Evolutionary conservation across 768 basidiomycete genomes (phyloP), one percentile per base, ranked within the genome.

Genomic region (Fibroporia radiculosa): DNA sequence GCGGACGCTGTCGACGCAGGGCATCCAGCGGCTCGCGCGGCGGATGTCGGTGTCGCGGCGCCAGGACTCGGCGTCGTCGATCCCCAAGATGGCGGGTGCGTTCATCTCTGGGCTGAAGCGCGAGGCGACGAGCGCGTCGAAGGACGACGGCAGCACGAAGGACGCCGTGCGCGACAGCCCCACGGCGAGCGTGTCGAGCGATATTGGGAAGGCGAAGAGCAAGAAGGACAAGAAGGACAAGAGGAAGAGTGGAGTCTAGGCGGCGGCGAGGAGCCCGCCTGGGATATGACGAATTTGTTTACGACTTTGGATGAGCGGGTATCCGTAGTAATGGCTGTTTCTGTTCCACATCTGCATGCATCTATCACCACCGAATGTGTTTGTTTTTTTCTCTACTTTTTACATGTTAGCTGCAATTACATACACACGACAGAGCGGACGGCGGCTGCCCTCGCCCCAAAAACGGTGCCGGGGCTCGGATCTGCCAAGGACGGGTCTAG

Each of bases 21-120:
- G 90, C 56, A 86, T 92, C 70, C 85, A 88, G 60, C 75, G 85
- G 14, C 58, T 91, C 28, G 88, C 86, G 13, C 70, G 85, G 48
- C 71, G 78, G 49, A 81, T 91, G 44, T 88, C 86, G 8, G 62
- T 85, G 34, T 74, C 69, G 23, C 72, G 75, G 36, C 74, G 80
- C 22, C 74, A 76, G 50, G 75, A 55, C 14, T 57, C 57, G n/a
- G 53, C 73, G 28, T 68, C 74, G 14, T 73, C 71, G 6, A 72
- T 77, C 22, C 66, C 62, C 2, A 64, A 68, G 28, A 54, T 74
- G 27, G 62, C 56, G 20, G 46, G 56, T 22, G 48, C 67, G 43
- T 60, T 64, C 27, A 67, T 78, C 43, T 73, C 77, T 40, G 72
- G 72, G n/a, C 62, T 81, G 48, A 78, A 73, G 58, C 73, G 76